Evolutionary conservation across 768 basidiomycete genomes (phyloP).

Genomic region (Lyophyllum shimeji): DNA sequence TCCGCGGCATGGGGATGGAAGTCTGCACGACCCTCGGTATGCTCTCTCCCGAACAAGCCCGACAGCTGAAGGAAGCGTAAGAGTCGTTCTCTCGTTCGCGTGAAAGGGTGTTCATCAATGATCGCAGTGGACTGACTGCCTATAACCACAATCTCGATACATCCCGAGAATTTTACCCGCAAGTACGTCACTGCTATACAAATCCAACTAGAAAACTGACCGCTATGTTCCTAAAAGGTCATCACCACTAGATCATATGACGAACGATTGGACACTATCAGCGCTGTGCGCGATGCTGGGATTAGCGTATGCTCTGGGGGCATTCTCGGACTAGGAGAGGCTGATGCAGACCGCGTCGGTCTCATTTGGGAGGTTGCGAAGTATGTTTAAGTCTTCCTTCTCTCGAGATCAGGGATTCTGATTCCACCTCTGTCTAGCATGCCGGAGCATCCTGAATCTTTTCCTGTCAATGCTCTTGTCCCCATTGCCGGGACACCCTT

Average conservation of each 20-base stretch:
- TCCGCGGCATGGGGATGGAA: slow-evolving; percentile 97
- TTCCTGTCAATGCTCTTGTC: slow-evolving; percentile 97
- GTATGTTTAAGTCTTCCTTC: slow-evolving; percentile 43
- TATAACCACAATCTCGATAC: slow-evolving; percentile 99
- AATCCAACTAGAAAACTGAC: background rate
- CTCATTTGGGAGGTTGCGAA: slow-evolving; percentile 92
- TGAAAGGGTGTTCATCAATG: slow-evolving; percentile 3
- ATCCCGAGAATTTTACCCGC: slow-evolving; percentile 93
- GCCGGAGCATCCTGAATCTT: slow-evolving; percentile 97
- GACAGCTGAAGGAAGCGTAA: slow-evolving; percentile 89
- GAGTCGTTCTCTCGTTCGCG: slow-evolving; percentile 25
- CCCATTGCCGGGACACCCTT: slow-evolving; percentile 94
- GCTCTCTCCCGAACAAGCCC: slow-evolving; percentile 91
- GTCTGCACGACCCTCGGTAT: slow-evolving; percentile 99
- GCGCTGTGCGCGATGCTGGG: slow-evolving; percentile 89
- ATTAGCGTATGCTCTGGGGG: slow-evolving; percentile 98
- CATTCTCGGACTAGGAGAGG: slow-evolving; percentile 92
- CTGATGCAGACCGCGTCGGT: slow-evolving; percentile 86
- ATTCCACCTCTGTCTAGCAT: slow-evolving; percentile 49
- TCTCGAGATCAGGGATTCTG: slow-evolving; percentile 8
- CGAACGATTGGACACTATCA: slow-evolving; percentile 87
- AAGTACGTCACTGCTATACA: slow-evolving; percentile 43
- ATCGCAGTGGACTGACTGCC: slow-evolving; percentile 80
- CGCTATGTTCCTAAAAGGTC: slow-evolving; percentile 49
- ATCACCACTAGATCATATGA: slow-evolving; percentile 95